Evolutionary conservation across 2,329 filamentous ascomycete species (phyloP).

Genomic region (Ascochyta lentis): DNA sequence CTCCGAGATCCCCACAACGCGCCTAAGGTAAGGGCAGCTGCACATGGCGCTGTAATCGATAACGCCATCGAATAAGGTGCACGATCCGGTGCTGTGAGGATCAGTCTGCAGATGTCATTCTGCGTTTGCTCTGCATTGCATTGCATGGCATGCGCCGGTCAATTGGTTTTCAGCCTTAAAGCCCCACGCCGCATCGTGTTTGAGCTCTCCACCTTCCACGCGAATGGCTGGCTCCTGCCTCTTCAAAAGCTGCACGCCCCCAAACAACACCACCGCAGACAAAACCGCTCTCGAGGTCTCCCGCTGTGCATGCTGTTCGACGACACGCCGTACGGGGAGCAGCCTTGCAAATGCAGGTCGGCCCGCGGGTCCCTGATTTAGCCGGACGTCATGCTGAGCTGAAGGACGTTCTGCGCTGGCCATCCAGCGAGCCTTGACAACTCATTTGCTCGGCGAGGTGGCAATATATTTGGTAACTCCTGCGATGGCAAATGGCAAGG

Average conservation of each 20-base stretch:
- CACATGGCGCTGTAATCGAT: constrained; percentile 21
- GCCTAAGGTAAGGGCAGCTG: constrained; percentile 13
- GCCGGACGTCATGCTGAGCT: constrained; percentile 22
- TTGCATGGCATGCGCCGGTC: constrained; percentile 21
- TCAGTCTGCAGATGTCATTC: constrained; percentile 42
- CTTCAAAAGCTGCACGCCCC: constrained; percentile 26
- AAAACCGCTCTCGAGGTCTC: not conserved
- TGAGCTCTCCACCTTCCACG: constrained; percentile 30
- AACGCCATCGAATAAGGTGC: constrained; percentile 1
- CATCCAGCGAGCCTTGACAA: constrained; percentile 29
- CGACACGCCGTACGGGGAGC: constrained; percentile 5
- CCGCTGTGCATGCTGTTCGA: constrained; percentile 13
- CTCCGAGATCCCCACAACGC: not conserved
- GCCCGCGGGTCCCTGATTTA: constrained; percentile 7
- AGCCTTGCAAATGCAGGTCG: constrained; percentile 11
- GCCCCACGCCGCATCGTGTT: constrained; percentile 37
- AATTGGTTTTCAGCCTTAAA: constrained; percentile 30
- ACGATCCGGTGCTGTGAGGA: constrained; percentile 36
- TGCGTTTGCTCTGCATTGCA: constrained; percentile 31
- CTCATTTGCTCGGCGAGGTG: constrained; percentile 28
- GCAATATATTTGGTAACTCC: constrained; percentile 11
- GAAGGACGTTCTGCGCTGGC: constrained; percentile 27
- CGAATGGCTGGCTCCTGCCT: constrained; percentile 37
- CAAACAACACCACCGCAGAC: constrained; percentile 6
- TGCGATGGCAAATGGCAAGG: constrained; percentile 16